Base-by-base conservation (phyloP, 345 rosid species). In the Salix exigua region DNA sequence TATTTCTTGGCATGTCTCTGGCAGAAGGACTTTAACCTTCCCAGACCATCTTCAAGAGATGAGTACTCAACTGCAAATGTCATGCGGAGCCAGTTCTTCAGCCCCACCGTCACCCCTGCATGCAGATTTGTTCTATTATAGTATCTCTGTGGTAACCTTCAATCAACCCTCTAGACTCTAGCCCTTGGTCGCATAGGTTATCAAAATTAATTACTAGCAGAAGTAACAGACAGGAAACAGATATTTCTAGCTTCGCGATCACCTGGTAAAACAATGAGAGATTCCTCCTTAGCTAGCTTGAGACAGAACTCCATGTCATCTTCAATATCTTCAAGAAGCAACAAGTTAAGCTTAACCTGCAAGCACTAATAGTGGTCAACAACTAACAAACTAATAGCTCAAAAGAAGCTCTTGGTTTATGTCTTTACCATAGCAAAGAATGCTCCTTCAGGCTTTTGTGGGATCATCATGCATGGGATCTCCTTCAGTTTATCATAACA, bases 81-180 rank as follows among this genome's bases (percentile, higher is more conserved):
- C 37, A 89, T 48, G 21, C 87, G 87, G n/a, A 89, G 79, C 92
- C 92, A 89, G 63, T 85, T 81, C 75, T 85, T 81, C 81, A 85
- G 30, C 38, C 91, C 92, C n/a, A 88, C 78, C 4, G 82, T 74
- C 5, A 77, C 58, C 16, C 91, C 88, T 82, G 53, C 53, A 50
- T 14, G 7, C 7, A 50, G 17, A 17, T 50, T 14, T 50, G 19
- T 50, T 50, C 19, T 16, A 16, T 50, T 50, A 50, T 4, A 0
- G 53, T 0, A 17, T 50, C 53, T 50, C 21, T 2, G 19, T 16
- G 53, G 53, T 5, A 50, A 16, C 6, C 2, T 50, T 50, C 53
- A 50, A 50, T 5, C 8, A 50, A 16, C 21, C 19, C 53, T 50
- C 53, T 46, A 14, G 19, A 46, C 1, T 46, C 51, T 46, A 17